These are phyloP conservation scores for Puccinellia tenuiflora DNA, from an alignment of 176 grass and related monocot genomes.

Conservation along the genomic window DNA sequence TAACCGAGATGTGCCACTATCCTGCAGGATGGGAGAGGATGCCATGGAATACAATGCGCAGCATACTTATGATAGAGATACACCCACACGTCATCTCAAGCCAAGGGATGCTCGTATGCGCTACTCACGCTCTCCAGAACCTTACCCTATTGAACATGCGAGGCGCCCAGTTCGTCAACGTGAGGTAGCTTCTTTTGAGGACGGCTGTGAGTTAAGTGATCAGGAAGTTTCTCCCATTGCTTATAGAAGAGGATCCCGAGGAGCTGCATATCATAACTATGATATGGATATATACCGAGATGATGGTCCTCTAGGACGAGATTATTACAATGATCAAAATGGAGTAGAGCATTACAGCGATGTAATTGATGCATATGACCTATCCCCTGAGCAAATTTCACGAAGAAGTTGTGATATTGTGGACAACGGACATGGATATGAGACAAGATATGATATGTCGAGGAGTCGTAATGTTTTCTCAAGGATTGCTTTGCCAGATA, in stretches of 20 bases:
- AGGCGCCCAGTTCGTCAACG: background rate
- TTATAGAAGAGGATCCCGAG: constrained; percentile 44
- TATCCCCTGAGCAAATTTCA: constrained; percentile 24
- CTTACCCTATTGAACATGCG: constrained; percentile 12
- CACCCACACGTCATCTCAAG: background rate
- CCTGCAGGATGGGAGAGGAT: constrained; percentile 33
- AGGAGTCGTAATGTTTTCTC: constrained; percentile 49
- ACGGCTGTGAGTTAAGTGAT: constrained; percentile 30
- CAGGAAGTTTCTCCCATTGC: constrained; percentile 24
- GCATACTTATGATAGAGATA: constrained; percentile 23
- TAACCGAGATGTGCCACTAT: background rate
- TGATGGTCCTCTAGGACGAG: constrained; percentile 14
- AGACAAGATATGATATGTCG: constrained; percentile 28
- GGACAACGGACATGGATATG: constrained; percentile 39
- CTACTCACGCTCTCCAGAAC: constrained; percentile 31
- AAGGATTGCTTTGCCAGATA: constrained; percentile 46
- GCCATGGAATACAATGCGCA: background rate
- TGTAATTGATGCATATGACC: constrained; percentile 35
- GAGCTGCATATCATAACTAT: constrained; percentile 32
- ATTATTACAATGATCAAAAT: constrained; percentile 29
- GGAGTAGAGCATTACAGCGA: constrained; percentile 19
- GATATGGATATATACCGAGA: constrained; percentile 21
- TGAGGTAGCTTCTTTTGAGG: constrained; percentile 27
- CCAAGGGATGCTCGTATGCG: constrained; percentile 15
- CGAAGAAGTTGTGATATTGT: constrained; percentile 16